phyloP scores from a whole-genome alignment of 2,329 filamentous ascomycete species.

The Penicillium sp. region DNA sequence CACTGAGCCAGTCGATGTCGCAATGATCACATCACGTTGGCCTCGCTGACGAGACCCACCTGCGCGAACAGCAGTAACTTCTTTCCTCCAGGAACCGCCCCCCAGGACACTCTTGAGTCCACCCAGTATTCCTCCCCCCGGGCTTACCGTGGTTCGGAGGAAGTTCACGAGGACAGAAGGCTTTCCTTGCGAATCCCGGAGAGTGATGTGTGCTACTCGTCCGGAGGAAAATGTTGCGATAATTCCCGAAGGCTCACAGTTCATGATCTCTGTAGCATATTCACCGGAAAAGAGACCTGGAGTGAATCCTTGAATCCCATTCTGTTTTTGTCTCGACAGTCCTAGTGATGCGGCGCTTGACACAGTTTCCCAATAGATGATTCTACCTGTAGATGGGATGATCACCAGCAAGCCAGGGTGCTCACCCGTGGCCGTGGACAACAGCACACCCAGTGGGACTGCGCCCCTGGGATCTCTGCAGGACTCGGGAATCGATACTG shows the following conservation, averaged over 20 bases:
- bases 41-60: constrained; percentile 68
- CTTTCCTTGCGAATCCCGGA: constrained; percentile 82
- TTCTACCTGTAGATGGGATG: constrained; percentile 74
- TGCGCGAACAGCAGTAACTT: constrained; percentile 74
- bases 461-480: constrained; percentile 64
- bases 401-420: constrained; percentile 84
- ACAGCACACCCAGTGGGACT: constrained; percentile 75
- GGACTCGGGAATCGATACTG: constrained; percentile 71
- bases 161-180: constrained; percentile 75
- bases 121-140: constrained; percentile 68
- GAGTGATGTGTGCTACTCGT: constrained; percentile 76
- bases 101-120: constrained; percentile 74
- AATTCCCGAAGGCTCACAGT: constrained; percentile 82
- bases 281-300: constrained; percentile 74
- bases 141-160: constrained; percentile 58
- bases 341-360: constrained; percentile 80
- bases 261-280: constrained; percentile 68
- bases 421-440: constrained; percentile 71
- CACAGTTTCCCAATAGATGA: constrained; percentile 94
- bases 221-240: constrained; percentile 80
- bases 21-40: constrained; percentile 77
- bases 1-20: constrained; percentile 70
- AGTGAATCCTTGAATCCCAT: constrained; percentile 71
- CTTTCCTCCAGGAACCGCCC: constrained; percentile 64
- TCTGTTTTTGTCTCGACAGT: constrained; percentile 74